phyloP scores from a whole-genome alignment of 1,284 basidiomycete genomes.

The Papiliotrema nemorosa region DNA sequence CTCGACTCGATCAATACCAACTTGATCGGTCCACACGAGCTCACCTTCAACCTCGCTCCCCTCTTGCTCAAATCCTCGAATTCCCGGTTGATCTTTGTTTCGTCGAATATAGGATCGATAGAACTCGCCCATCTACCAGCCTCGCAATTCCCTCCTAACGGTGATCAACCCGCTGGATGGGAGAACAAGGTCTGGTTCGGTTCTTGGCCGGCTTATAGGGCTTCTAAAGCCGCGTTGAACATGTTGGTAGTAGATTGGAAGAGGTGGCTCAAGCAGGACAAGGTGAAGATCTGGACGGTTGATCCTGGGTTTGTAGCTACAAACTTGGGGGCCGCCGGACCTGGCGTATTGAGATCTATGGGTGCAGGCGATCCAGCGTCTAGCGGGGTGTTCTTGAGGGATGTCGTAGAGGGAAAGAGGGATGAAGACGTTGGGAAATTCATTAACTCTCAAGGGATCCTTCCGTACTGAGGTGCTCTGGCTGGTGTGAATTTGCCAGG shows the following conservation, averaged over 20 bases:
- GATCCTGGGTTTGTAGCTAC: not conserved
- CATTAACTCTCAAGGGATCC: too few species aligned
- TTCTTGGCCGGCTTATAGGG: not conserved
- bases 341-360: not conserved
- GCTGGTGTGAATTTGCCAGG: too few species aligned
- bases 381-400: not conserved
- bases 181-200: not conserved
- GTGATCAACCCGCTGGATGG: not conserved
- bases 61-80: constrained; percentile 7
- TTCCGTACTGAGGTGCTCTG: too few species aligned
- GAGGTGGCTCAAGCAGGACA: not conserved
- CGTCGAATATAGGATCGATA: not conserved
- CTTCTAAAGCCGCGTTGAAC: not conserved
- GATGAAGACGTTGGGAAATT: not conserved
- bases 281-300: not conserved
- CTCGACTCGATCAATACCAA: constrained; percentile 7
- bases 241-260: not conserved
- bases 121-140: not conserved
- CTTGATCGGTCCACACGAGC: constrained; percentile 9
- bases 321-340: not conserved
- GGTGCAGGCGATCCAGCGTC: not conserved
- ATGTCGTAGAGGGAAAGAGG: not conserved
- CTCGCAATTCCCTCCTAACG: not conserved
- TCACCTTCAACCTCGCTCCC: constrained; percentile 7
- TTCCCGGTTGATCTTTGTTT: constrained; percentile 7